Evolutionary conservation across 305 asterid species (phyloP).

Genomic region (Plantago rigida): DNA sequence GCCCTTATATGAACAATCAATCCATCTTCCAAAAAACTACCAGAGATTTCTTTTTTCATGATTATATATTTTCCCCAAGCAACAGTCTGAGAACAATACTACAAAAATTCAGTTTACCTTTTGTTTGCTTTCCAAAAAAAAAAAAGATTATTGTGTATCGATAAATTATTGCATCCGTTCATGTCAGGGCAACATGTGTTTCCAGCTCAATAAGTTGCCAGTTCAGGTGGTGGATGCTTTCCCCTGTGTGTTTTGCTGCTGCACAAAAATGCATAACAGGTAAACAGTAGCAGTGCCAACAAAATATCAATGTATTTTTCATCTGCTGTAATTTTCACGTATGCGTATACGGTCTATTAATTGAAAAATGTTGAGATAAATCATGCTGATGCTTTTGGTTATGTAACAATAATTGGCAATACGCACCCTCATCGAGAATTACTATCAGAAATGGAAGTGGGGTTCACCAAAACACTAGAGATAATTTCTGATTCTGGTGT

Average conservation of each 20-base stretch:
- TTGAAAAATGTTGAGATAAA: slow-evolving; percentile 6
- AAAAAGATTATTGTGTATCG: slow-evolving; percentile 9
- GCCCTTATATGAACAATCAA: slow-evolving; percentile 2
- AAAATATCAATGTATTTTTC: slow-evolving; percentile 10
- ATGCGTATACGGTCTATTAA: slow-evolving; percentile 1
- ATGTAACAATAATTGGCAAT: slow-evolving; percentile 11
- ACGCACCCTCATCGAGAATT: slow-evolving; percentile 12
- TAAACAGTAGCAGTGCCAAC: slow-evolving; percentile 8
- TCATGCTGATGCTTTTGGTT: slow-evolving; percentile 9
- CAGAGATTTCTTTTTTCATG: not conserved
- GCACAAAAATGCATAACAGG: slow-evolving; percentile 18
- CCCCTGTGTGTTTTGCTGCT: slow-evolving; percentile 23
- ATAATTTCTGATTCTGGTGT: slow-evolving; percentile 25
- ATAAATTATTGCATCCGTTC: slow-evolving; percentile 20
- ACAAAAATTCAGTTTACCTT: slow-evolving; percentile 23
- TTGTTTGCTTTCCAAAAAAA: slow-evolving; percentile 14
- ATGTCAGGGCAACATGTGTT: slow-evolving; percentile 29
- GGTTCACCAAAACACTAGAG: slow-evolving; percentile 25
- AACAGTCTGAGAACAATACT: slow-evolving; percentile 30
- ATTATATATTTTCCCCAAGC: slow-evolving; percentile 22
- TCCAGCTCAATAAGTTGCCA: slow-evolving; percentile 34
- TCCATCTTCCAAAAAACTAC: slow-evolving; percentile 8
- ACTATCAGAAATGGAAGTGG: slow-evolving; percentile 24
- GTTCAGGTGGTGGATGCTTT: slow-evolving; percentile 14
- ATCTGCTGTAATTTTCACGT: slow-evolving; percentile 5